These are phyloP conservation scores for Tolypocladium amazonense DNA, from an alignment of 2,329 filamentous ascomycete genomes.

Conservation along the genomic window DNA sequence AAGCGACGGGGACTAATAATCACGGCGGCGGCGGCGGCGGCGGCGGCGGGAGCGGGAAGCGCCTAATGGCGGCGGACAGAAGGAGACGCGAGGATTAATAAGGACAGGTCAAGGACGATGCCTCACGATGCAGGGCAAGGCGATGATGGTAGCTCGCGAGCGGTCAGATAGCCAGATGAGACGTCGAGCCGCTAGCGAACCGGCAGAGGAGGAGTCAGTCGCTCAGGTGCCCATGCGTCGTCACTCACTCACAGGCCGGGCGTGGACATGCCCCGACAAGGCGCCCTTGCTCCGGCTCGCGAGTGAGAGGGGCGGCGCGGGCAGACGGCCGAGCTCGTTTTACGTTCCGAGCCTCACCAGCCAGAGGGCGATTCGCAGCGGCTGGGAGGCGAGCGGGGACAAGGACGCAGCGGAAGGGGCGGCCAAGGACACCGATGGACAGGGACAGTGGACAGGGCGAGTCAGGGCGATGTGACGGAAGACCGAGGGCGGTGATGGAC, in stretches of 20 bases:
- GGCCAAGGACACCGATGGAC: not conserved
- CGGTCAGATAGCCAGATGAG: not conserved
- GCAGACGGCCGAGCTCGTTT: not conserved
- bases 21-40: not conserved
- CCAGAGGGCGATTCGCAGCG: not conserved
- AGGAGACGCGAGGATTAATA: not conserved
- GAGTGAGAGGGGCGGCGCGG: not conserved
- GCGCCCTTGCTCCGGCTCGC: not conserved
- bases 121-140: not conserved
- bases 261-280: not conserved
- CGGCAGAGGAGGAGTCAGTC: not conserved
- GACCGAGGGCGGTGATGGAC: not conserved
- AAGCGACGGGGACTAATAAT: not conserved
- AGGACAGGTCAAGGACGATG: not conserved
- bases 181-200: not conserved
- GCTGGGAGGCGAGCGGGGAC: not conserved
- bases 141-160: not conserved
- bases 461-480: not conserved
- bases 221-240: not conserved
- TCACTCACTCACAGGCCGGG: not conserved
- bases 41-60: not conserved
- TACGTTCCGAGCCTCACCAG: not conserved
- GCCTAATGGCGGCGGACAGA: not conserved
- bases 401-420: not conserved
- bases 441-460: not conserved